phyloP scores from a whole-genome alignment of 345 rosid genomes.

The Odontarrhena argentea region DNA sequence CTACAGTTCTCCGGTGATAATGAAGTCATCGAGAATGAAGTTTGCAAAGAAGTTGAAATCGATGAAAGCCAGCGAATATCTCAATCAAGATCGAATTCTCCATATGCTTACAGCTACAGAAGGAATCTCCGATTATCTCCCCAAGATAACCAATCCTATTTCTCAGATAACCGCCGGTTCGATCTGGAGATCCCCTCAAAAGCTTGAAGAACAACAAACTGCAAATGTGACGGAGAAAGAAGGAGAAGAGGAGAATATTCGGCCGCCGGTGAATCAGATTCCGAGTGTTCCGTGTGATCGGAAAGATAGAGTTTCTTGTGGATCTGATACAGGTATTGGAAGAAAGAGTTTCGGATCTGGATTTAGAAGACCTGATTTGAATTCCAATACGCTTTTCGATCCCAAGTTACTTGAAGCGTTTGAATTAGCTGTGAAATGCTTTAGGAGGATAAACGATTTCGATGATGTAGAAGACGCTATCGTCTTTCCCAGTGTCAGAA shows the following conservation, averaged over 20 bases:
- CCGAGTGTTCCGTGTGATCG: slow-evolving; percentile 23
- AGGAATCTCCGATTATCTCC: slow-evolving; percentile 50
- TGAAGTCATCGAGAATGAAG: slow-evolving; percentile 81
- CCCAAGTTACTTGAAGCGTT: slow-evolving; percentile 76
- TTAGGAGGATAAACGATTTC: slow-evolving; percentile 46
- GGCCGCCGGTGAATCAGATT: slow-evolving; percentile 44
- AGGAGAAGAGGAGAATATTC: slow-evolving; percentile 59
- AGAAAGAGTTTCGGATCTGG: slow-evolving; percentile 46
- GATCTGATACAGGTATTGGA: slow-evolving; percentile 27
- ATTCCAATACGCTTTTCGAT: slow-evolving; percentile 70
- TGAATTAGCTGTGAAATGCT: slow-evolving; percentile 56
- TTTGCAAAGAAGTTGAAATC: slow-evolving; percentile 67
- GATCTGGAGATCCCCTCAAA: slow-evolving; percentile 37
- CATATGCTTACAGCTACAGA: slow-evolving; percentile 57
- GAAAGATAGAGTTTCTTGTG: neutral
- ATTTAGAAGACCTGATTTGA: slow-evolving; percentile 72
- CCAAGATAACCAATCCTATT: slow-evolving; percentile 39
- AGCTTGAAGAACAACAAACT: slow-evolving; percentile 25
- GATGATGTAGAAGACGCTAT: slow-evolving; percentile 29
- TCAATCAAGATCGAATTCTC: slow-evolving; percentile 70
- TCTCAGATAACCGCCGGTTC: slow-evolving; percentile 38
- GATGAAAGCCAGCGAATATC: slow-evolving; percentile 58
- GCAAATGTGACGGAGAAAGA: slow-evolving; percentile 50
- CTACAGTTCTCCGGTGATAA: slow-evolving; percentile 25
- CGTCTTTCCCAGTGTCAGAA: slow-evolving; percentile 12